Conservation (phyloP, 768 basidiomycete genomes). For the Russula olivacea region DNA sequence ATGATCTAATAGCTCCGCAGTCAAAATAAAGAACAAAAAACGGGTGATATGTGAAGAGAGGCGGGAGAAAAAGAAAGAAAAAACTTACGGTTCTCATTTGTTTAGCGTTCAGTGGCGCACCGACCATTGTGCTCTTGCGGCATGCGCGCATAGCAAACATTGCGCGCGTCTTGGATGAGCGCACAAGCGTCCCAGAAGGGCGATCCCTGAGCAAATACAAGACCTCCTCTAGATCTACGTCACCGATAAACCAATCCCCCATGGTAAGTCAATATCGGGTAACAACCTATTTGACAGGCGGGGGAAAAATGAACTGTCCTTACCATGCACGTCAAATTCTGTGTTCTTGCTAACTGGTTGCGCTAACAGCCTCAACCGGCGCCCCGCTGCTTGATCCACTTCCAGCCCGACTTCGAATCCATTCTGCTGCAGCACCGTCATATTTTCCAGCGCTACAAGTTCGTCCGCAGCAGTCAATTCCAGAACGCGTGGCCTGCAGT, state of each 20-base stretch:
- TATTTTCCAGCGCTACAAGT: conserved; percentile 78
- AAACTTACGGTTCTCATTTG: conserved; percentile 67
- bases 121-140: conserved; percentile 94
- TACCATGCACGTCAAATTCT: conserved; percentile 83
- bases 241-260: neutral
- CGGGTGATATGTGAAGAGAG: neutral
- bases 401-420: conserved; percentile 79
- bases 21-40: neutral
- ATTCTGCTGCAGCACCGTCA: conserved; percentile 76
- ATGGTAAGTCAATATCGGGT: conserved; percentile 1
- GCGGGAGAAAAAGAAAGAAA: neutral
- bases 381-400: conserved; percentile 36
- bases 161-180: conserved; percentile 85
- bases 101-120: conserved; percentile 65
- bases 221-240: conserved; percentile 84
- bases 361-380: conserved; percentile 60
- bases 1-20: conserved; percentile 26
- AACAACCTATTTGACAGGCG: neutral
- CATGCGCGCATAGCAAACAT: conserved; percentile 99
- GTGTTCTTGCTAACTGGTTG: conserved; percentile 92
- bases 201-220: conserved; percentile 78
- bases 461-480: conserved; percentile 90
- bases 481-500: conserved; percentile 60
- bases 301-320: conserved; percentile 7
- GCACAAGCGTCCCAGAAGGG: conserved; percentile 74